Conservation (phyloP, 345 rosid genomes). For the Erodium maritimum region DNA sequence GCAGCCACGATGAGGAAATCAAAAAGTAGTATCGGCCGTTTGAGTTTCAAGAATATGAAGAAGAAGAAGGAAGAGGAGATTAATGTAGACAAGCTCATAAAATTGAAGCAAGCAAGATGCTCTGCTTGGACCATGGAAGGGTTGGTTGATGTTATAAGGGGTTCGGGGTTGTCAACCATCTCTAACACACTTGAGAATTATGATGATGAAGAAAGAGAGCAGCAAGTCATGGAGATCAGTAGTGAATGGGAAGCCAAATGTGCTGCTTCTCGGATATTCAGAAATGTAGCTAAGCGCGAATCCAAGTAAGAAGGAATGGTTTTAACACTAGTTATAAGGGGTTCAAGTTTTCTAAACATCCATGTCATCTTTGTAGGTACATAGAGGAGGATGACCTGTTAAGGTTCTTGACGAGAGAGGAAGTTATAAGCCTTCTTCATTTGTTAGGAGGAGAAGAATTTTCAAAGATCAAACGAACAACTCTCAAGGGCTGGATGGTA, state of each 20-base stretch:
- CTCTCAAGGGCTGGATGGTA: conserved; percentile 57
- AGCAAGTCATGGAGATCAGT: conserved; percentile 40
- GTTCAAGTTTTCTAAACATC: no score
- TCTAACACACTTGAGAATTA: conserved; percentile 25
- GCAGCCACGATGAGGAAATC: conserved; percentile 21
- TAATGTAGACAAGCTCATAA: conserved; percentile 53
- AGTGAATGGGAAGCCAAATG: conserved; percentile 62
- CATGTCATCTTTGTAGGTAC: conserved; percentile 24
- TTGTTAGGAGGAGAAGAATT: conserved; percentile 46
- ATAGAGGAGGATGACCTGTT: conserved; percentile 60
- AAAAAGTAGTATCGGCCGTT: conserved; percentile 17
- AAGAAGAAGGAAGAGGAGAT: conserved; percentile 40
- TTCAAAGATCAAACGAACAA: conserved; percentile 43
- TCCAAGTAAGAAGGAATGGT: conserved; percentile 31
- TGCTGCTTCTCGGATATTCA: conserved; percentile 51
- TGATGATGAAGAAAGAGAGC: conserved; percentile 34
- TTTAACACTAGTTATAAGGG: no score
- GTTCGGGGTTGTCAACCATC: conserved; percentile 24
- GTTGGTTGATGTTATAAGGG: conserved; percentile 33
- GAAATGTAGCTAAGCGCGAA: conserved; percentile 44
- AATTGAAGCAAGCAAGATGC: conserved; percentile 42
- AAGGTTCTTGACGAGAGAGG: conserved; percentile 48
- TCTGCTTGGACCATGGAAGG: conserved; percentile 80
- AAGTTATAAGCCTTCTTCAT: conserved; percentile 36
- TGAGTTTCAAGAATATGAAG: conserved; percentile 32